These are phyloP conservation scores for Lichina pygmaea DNA, from an alignment of 495 filamentous ascomycete species.

Conservation along the genomic window DNA sequence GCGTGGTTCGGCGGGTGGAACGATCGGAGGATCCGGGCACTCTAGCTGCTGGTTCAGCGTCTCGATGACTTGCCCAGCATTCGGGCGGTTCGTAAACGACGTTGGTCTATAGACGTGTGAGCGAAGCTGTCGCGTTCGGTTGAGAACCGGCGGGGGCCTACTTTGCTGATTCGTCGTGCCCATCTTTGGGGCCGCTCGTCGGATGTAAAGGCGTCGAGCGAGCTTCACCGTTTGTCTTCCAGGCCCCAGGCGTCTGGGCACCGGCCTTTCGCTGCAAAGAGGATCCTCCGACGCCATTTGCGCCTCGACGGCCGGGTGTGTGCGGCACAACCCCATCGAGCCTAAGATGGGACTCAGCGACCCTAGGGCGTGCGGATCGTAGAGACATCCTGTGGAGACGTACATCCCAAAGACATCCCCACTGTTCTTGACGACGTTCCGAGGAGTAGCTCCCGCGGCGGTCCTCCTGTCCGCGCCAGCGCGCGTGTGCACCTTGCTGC, in stretches of 20 bases:
- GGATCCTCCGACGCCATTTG: slow-evolving; percentile 6
- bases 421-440: slow-evolving; percentile 20
- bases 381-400: slow-evolving; percentile 7
- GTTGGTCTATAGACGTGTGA: slow-evolving; percentile 14
- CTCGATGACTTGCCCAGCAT: slow-evolving; percentile 58
- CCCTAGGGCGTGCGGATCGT: background rate
- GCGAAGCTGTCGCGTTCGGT: slow-evolving; percentile 4
- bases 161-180: background rate
- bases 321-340: slow-evolving; percentile 54
- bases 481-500: slow-evolving; percentile 28
- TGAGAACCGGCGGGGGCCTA: background rate
- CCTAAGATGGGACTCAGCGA: slow-evolving; percentile 14
- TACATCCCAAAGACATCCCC: slow-evolving; percentile 70
- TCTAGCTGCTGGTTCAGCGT: slow-evolving; percentile 54
- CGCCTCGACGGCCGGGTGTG: slow-evolving; percentile 26
- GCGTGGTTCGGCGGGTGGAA: slow-evolving; percentile 44
- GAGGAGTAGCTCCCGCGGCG: slow-evolving; percentile 31
- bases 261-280: slow-evolving; percentile 33
- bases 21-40: slow-evolving; percentile 38
- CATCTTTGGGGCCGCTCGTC: background rate
- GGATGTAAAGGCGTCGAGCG: background rate
- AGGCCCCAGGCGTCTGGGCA: slow-evolving; percentile 26
- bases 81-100: slow-evolving; percentile 41
- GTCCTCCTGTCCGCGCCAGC: slow-evolving; percentile 30
- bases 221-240: slow-evolving; percentile 13